phyloP scores from a whole-genome alignment of 2,329 filamentous ascomycete genomes.

The Scedosporium minutisporum region DNA sequence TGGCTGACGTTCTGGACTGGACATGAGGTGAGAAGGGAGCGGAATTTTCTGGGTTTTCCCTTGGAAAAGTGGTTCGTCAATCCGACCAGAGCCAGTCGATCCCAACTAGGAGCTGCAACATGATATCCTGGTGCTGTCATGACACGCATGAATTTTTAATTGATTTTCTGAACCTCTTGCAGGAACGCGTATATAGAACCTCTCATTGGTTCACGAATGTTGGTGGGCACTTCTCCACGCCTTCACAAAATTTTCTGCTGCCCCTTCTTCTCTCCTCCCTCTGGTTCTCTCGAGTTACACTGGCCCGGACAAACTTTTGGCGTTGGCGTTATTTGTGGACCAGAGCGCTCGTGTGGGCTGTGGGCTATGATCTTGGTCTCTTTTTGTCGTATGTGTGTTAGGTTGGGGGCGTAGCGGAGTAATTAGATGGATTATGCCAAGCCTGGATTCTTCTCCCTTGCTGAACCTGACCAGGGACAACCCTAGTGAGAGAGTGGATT shows the following conservation, averaged over 20 bases:
- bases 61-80: neutral
- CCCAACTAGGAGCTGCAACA: neutral
- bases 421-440: neutral
- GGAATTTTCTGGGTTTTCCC: neutral
- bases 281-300: neutral
- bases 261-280: neutral
- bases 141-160: conserved; percentile 2
- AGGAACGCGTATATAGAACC: neutral
- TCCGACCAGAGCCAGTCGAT: neutral
- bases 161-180: neutral
- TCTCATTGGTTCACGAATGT: neutral
- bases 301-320: neutral
- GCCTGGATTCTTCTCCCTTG: neutral
- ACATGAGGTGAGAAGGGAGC: neutral
- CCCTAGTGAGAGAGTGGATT: neutral
- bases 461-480: neutral
- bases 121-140: conserved; percentile 1
- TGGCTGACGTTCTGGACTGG: neutral
- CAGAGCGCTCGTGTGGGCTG: neutral
- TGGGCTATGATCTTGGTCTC: neutral
- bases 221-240: neutral
- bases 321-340: neutral
- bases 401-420: neutral
- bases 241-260: neutral
- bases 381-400: neutral